phyloP scores from a whole-genome alignment of 176 grass and related monocot species.

The Poa pratensis region DNA sequence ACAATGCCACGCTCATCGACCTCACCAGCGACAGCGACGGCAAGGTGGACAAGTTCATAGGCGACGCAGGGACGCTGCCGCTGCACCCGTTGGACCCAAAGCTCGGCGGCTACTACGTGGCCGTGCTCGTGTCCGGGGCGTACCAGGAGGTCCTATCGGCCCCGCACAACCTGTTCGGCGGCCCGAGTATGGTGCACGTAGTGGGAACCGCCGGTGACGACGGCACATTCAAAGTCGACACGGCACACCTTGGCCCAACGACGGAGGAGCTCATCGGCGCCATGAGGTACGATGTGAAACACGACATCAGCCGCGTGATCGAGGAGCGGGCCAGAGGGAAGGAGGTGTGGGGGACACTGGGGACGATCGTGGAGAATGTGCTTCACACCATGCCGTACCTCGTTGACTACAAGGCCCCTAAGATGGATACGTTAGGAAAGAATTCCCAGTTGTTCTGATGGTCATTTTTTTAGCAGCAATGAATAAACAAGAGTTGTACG shows the following conservation, averaged over 20 bases:
- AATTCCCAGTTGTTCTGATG: no score
- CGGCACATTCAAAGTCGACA: not conserved
- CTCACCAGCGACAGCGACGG: slow-evolving; percentile 52
- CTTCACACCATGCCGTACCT: slow-evolving; percentile 26
- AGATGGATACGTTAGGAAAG: no score
- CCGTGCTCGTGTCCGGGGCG: slow-evolving; percentile 30
- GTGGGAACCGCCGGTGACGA: not conserved
- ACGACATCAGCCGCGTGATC: not conserved
- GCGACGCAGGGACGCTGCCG: slow-evolving; percentile 7
- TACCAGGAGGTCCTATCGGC: slow-evolving; percentile 34
- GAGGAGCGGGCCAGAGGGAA: not conserved
- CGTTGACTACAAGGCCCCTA: not conserved
- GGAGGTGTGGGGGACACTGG: not conserved
- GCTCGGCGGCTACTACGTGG: slow-evolving; percentile 38
- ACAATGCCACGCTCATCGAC: slow-evolving; percentile 36
- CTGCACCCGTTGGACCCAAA: slow-evolving; percentile 31
- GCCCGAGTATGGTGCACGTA: slow-evolving; percentile 26
- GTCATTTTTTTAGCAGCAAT: no score
- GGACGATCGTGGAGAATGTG: not conserved
- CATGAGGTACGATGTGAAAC: slow-evolving; percentile 9
- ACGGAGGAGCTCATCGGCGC: not conserved
- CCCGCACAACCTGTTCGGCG: slow-evolving; percentile 49
- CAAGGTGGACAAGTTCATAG: slow-evolving; percentile 43
- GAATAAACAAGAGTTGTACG: no score
- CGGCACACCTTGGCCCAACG: not conserved